These are phyloP conservation scores for Hanseniaspora hatyaiensis DNA, from an alignment of 805 yeast species.

Conservation along the genomic window DNA sequence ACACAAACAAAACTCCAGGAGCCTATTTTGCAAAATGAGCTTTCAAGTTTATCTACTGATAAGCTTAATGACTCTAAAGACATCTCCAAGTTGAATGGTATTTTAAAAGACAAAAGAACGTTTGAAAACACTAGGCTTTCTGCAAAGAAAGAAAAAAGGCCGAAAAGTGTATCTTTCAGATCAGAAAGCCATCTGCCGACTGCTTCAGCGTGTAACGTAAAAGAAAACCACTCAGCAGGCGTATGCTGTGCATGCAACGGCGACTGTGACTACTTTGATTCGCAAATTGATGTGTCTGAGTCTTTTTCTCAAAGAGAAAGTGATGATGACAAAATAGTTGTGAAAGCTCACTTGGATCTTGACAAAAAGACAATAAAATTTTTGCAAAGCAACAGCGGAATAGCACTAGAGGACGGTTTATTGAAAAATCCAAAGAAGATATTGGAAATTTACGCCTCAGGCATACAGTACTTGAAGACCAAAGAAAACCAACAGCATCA, in stretches of 20 bases:
- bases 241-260: not conserved
- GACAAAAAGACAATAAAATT: not conserved
- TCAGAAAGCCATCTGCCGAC: too few relatives aligned
- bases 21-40: too few relatives aligned
- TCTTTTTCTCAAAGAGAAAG: not conserved
- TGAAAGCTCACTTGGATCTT: not conserved
- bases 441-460: slow-evolving; percentile 3
- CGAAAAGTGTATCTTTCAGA: slow-evolving; percentile 1
- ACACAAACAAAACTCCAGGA: too few relatives aligned
- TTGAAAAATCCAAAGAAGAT: slow-evolving; percentile 2
- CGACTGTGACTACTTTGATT: not conserved
- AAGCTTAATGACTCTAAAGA: too few relatives aligned
- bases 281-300: not conserved
- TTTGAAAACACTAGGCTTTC: not conserved
- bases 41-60: too few relatives aligned
- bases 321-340: slow-evolving; percentile 3
- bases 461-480: not conserved
- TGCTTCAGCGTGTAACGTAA: too few relatives aligned
- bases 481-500: not conserved
- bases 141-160: not conserved
- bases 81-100: too few relatives aligned
- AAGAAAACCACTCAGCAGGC: too few relatives aligned
- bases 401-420: not conserved
- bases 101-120: not conserved
- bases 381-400: slow-evolving; percentile 1